Percentiles rank a stretch among this genome's conserved stretches.
These are phyloP conservation scores for Rhizopogon sp. DNA, from an alignment of 768 basidiomycete genomes.

Conservation along the genomic window DNA sequence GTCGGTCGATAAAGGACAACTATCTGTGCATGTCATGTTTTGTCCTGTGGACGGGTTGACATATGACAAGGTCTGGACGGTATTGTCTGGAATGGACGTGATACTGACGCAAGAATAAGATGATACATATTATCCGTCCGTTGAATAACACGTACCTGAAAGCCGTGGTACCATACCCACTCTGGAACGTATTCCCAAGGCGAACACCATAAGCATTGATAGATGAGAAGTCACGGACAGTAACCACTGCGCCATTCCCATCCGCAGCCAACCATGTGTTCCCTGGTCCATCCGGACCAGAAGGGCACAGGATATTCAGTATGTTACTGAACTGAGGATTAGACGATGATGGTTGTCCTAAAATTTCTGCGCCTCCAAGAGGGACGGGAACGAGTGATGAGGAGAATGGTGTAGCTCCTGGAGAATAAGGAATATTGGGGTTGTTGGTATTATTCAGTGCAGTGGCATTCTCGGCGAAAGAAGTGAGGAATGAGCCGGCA, in stretches of 20 bases:
- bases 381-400: constrained; percentile 85
- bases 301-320: constrained; percentile 75
- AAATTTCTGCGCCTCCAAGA: constrained; percentile 48
- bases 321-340: constrained; percentile 60
- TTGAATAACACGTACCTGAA: constrained; percentile 61
- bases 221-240: constrained; percentile 68
- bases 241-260: constrained; percentile 66
- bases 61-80: constrained; percentile 70
- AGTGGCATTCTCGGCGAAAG: constrained; percentile 52
- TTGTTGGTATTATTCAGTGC: constrained; percentile 63
- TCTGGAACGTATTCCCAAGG: constrained; percentile 86
- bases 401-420: constrained; percentile 80
- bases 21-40: constrained; percentile 69
- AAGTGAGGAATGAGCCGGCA: constrained; percentile 80
- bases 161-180: constrained; percentile 75
- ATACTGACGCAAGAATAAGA: constrained; percentile 43
- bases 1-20: constrained; percentile 80
- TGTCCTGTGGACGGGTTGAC: constrained; percentile 70
- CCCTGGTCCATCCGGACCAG: constrained; percentile 73
- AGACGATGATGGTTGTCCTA: constrained; percentile 60
- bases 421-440: constrained; percentile 80
- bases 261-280: constrained; percentile 84
- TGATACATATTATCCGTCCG: constrained; percentile 1
- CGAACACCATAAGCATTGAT: constrained; percentile 77
- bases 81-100: constrained; percentile 86